A percentile compares a stretch with the other conserved stretches of the same genome.
phyloP scores from a whole-genome alignment of 2,329 filamentous ascomycete species.

The Fusarium domesticum region DNA sequence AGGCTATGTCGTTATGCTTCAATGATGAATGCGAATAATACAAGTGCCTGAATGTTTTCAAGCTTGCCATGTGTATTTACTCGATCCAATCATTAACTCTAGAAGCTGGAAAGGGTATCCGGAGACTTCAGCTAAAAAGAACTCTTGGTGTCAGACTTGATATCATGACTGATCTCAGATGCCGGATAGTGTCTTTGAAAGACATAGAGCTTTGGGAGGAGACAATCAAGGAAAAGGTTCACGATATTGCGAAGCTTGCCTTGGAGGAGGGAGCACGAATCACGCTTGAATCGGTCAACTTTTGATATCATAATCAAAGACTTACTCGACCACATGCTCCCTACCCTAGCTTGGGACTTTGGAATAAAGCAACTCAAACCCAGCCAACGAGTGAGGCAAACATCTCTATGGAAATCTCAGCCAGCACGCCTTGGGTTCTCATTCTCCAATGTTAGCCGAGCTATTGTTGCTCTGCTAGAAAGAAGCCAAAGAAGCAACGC shows the following conservation, averaged over 20 bases:
- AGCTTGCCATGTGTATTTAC: not conserved
- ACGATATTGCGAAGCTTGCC: no score
- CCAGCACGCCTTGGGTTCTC: slow-evolving; percentile 48
- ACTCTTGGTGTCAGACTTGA: slow-evolving; percentile 64
- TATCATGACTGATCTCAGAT: slow-evolving; percentile 45
- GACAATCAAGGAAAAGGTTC: no score
- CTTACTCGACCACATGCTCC: slow-evolving; percentile 23
- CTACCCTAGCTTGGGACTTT: slow-evolving; percentile 27
- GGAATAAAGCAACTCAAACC: slow-evolving; percentile 33
- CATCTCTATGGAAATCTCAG: slow-evolving; percentile 58
- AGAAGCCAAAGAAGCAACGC: slow-evolving; percentile 56
- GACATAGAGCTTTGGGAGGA: slow-evolving; percentile 53
- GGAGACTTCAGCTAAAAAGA: slow-evolving; percentile 60
- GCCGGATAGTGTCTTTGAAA: slow-evolving; percentile 37
- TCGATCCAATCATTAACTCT: slow-evolving; percentile 12
- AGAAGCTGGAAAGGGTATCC: slow-evolving; percentile 61
- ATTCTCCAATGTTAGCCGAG: slow-evolving; percentile 25
- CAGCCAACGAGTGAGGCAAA: slow-evolving; percentile 53
- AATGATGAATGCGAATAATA: no score
- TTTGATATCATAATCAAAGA: slow-evolving; percentile 5
- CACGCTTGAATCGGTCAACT: no score
- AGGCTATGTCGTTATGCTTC: no score
- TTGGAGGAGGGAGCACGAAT: no score
- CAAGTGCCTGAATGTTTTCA: not conserved
- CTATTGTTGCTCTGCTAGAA: slow-evolving; percentile 47